Evolutionary conservation across 257 asterid genomes (phyloP).

Genomic region (Vinca minor): DNA sequence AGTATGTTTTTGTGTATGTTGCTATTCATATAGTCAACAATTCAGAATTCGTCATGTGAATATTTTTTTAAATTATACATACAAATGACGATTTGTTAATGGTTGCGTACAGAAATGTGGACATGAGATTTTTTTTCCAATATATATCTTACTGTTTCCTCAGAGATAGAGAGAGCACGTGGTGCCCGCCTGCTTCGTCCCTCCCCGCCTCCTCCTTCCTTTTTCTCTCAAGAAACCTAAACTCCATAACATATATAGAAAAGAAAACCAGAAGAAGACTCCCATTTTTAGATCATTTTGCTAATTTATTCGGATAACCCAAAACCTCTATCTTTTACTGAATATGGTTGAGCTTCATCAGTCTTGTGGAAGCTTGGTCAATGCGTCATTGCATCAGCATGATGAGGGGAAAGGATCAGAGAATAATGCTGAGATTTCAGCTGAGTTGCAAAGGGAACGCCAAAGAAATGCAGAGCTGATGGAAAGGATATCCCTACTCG

Average conservation of each 20-base stretch:
- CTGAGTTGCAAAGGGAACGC: slow-evolving; percentile 22
- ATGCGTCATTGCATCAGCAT: slow-evolving; percentile 6
- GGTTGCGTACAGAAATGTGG: no score
- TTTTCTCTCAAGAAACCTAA: neutral
- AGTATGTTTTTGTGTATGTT: no score
- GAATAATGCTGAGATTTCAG: slow-evolving; percentile 17
- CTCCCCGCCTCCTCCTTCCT: neutral
- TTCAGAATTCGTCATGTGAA: no score
- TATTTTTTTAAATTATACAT: no score
- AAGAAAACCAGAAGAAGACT: neutral
- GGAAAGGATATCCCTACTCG: slow-evolving; percentile 18
- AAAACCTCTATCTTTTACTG: neutral
- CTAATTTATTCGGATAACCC: neutral
- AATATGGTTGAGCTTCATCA: slow-evolving; percentile 12
- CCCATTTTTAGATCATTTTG: neutral
- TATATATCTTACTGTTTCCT: no score
- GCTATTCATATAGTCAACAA: no score
- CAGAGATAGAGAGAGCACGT: no score
- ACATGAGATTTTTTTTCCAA: no score
- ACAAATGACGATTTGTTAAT: no score
- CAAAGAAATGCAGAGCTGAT: slow-evolving; percentile 21
- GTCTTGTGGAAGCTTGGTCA: slow-evolving; percentile 9
- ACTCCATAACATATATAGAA: neutral
- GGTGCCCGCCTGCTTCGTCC: no score
- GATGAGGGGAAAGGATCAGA: slow-evolving; percentile 14